Percentiles rank a stretch among this genome's conserved stretches.
phyloP scores from a whole-genome alignment of 164 flowering plant species.

The Tetracentron sinense region DNA sequence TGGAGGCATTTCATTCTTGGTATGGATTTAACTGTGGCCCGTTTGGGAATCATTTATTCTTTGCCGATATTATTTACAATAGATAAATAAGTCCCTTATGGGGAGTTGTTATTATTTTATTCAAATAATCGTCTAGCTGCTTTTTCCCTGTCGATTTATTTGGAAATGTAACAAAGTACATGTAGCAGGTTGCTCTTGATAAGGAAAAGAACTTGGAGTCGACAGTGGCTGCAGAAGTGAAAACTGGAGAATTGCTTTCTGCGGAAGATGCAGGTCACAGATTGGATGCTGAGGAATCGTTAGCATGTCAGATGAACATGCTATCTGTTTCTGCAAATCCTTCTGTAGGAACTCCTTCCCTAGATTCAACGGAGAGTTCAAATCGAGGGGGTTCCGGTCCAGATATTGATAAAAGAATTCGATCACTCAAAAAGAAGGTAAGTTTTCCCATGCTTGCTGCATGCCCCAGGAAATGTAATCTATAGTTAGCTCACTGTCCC shows the following conservation, averaged over 20 bases:
- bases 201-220: conserved; percentile 42
- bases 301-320: conserved; percentile 53
- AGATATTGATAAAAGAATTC: conserved; percentile 75
- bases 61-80: no score
- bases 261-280: conserved; percentile 26
- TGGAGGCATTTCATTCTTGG: no score
- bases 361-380: conserved; percentile 33
- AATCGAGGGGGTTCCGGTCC: conserved; percentile 34
- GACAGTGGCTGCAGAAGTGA: conserved; percentile 21
- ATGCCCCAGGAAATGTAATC: no score
- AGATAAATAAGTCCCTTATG: no score
- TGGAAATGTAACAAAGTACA: background rate
- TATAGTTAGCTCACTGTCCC: no score
- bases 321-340: conserved; percentile 50
- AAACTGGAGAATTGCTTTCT: conserved; percentile 27
- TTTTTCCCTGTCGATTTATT: background rate
- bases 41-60: no score
- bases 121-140: no score
- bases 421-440: conserved; percentile 90
- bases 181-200: conserved; percentile 67
- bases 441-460: background rate
- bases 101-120: no score
- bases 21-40: no score
- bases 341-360: conserved; percentile 17
- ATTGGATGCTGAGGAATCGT: conserved; percentile 39